Evolutionary conservation across 163 green algal genomes (phyloP), one percentile per base, ranked within the genome.

Genomic region (Chlorella variabilis): DNA sequence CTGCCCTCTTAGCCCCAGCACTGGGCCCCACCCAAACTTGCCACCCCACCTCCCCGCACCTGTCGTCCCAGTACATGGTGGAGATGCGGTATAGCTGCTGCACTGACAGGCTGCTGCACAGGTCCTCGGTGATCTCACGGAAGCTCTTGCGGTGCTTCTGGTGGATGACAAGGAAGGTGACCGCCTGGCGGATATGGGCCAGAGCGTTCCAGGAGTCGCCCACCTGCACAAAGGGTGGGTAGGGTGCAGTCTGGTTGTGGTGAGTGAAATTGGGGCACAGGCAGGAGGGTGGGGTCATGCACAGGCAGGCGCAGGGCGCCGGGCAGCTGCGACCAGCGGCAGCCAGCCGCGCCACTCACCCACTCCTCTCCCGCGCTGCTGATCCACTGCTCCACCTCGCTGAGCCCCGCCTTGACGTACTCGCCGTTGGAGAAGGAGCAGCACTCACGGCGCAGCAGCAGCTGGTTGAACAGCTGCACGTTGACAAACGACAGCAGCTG

Each of bases 51-150:
- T 17, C 2, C 23, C 3, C 79, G 2, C 61, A 85, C 58, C 89
- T 75, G 87, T 99, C 97, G 82, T 99, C 97, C 97, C 97, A 99
- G 94, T 99, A 99, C 97, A 99, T 99, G 67, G 96, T 99, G 83
- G 78, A 93, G 85, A 99, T 98, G 85, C 96, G 94, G 93, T 99
- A 99, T 62, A 99, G 91, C 93, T 99, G 97, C 92, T 99, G 96
- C 62, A 99, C 95, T 77, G 82, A 94, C 41, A 99, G 93, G 66
- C 95, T 89, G 5, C 94, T 92, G 92, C 96, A 99, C 84, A 99
- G 90, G 87, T 99, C 97, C 63, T 90, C 86, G 5, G 93, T 98
- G 89, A 99, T 98, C 89, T 99, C 96, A 49, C 96, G 88, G 77
- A 99, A 91, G 25, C 75, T 94, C 91, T 99, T 98, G 83, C 97